Conservation (phyloP, 768 basidiomycete genomes). For the Mycena crocata region DNA sequence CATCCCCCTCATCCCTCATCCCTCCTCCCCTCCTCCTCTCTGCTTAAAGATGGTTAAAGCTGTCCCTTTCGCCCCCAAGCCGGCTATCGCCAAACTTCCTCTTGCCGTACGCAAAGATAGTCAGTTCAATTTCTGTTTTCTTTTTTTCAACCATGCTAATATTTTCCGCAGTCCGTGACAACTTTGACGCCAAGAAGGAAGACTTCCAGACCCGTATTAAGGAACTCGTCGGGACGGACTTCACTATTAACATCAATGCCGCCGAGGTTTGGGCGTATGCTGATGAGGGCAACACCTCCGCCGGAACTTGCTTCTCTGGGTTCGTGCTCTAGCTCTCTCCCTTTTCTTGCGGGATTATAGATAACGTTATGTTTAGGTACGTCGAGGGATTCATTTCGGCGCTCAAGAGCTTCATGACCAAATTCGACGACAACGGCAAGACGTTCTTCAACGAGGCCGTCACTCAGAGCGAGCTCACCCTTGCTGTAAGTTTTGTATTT, state of each 20-base stretch:
- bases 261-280: slow-evolving; percentile 52
- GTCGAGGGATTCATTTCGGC: slow-evolving; percentile 50
- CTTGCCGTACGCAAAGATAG: slow-evolving; percentile 52
- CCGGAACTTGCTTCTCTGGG: slow-evolving; percentile 42
- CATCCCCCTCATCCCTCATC: background rate
- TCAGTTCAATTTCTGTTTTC: slow-evolving; percentile 29
- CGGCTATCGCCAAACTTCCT: slow-evolving; percentile 49
- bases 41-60: slow-evolving; percentile 31
- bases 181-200: slow-evolving; percentile 50
- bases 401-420: slow-evolving; percentile 43
- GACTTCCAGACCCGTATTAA: slow-evolving; percentile 47
- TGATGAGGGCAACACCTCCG: slow-evolving; percentile 34
- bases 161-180: slow-evolving; percentile 48
- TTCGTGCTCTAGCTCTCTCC: slow-evolving; percentile 17
- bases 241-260: slow-evolving; percentile 49
- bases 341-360: background rate
- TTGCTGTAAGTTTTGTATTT: slow-evolving; percentile 37
- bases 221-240: slow-evolving; percentile 41
- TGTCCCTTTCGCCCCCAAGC: slow-evolving; percentile 44
- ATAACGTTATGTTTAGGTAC: slow-evolving; percentile 42
- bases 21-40: background rate
- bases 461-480: slow-evolving; percentile 45
- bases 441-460: slow-evolving; percentile 53
- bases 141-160: background rate
- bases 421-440: slow-evolving; percentile 50